Base-by-base conservation (phyloP, 768 basidiomycete genomes). In the Mycena latifolia region DNA sequence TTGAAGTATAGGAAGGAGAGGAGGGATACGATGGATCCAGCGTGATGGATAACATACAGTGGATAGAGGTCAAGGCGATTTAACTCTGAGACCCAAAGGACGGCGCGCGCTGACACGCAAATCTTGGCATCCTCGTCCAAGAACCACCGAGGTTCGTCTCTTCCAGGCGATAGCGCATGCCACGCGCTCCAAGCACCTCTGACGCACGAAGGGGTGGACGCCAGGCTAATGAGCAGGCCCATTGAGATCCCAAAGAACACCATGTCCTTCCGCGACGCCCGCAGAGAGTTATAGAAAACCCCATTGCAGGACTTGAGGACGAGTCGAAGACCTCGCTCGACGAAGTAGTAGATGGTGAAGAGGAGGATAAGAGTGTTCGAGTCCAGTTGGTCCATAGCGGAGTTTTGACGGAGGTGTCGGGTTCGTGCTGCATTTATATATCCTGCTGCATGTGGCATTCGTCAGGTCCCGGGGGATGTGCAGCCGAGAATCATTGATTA, bases 51-150 rank as follows among this genome's bases (percentile, higher is more conserved):
- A 24, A 72, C 60, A 53, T 72, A 72, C 15, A 64, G 41, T 5
- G 69, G 59, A 31, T 72, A 72, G 22, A 72, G 58, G 51, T 70
- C 71, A 24, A 72, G 53, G 29, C 71, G 58, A 55, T 70, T 70
- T n/a, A 72, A 55, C 48, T 72, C 71, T 4, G 69, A 72, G 20
- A 72, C 59, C 69, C 69, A 72, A 10, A 72, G 58, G 24, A 72
- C 61, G 12, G 71, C 71, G 37, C 71, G 48, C 25, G 71, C 66
- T 24, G 71, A 65, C 8, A 72, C 55, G 52, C 71, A 72, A 33
- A 61, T 65, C 37, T 46, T 50, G n/a, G 66, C 53, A 46, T 70
- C 69, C 0, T 58, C 53, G 57, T 65, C 65, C 57, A 72, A 59
- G 24, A 60, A 55, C 63, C 60, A 66, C 22, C 27, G 43, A 25